A percentile compares a stretch with the other conserved stretches of the same genome.
Evolutionary conservation across 345 rosid species (phyloP).

Genomic region (Citrus trifoliata): DNA sequence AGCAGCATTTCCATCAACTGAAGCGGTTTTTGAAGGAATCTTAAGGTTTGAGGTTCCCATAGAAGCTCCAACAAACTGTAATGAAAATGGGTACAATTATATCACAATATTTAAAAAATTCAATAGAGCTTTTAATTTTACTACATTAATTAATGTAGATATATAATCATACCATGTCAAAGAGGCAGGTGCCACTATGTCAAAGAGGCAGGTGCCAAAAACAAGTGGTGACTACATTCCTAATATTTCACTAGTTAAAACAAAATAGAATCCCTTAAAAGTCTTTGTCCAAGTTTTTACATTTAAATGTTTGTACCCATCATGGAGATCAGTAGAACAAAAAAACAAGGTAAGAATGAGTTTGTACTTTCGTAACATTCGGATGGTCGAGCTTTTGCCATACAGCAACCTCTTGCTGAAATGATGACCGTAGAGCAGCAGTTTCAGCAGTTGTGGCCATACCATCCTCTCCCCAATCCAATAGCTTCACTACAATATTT

Average conservation of each 20-base stretch:
- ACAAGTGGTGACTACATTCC: neutral
- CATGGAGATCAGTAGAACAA: neutral
- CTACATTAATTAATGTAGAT: neutral
- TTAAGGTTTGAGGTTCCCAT: slow-evolving; percentile 89
- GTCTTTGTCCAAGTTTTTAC: neutral
- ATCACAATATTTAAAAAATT: neutral
- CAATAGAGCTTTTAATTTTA: neutral
- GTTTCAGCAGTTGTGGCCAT: slow-evolving; percentile 60
- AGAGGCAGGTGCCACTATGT: neutral
- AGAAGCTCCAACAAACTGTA: slow-evolving; percentile 90
- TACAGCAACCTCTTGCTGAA: slow-evolving; percentile 88
- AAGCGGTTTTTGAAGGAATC: slow-evolving; percentile 45
- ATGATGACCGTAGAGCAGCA: slow-evolving; percentile 71
- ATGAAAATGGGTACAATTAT: neutral
- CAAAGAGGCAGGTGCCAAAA: neutral
- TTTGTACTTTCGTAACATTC: slow-evolving; percentile 77
- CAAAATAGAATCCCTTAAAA: slow-evolving; percentile 10
- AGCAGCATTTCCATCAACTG: slow-evolving; percentile 29
- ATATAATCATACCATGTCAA: neutral
- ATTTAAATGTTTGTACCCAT: neutral
- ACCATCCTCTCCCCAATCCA: slow-evolving; percentile 93
- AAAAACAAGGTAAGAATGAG: slow-evolving; percentile 5
- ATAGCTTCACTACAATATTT: slow-evolving; percentile 62
- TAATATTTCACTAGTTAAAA: neutral
- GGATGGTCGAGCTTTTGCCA: slow-evolving; percentile 95